Percentiles rank a stretch among this genome's conserved stretches.
Conservation (phyloP, 306 rosid genomes). For the Phaseolus lunatus region DNA sequence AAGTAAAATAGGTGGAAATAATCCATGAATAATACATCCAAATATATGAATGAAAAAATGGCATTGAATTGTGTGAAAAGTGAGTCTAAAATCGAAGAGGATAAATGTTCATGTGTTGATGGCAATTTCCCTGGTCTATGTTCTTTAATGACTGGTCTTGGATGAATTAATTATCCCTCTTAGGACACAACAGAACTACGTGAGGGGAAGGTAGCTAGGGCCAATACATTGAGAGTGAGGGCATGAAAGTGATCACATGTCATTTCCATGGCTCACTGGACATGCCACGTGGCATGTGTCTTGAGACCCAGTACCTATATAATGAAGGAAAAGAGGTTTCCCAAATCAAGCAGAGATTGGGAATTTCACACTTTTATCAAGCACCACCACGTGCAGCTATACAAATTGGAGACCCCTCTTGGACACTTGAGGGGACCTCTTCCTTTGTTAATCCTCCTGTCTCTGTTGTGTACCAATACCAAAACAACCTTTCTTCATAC, state of each 20-base stretch:
- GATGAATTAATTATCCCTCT: slow-evolving; percentile 21
- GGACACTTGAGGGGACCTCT: slow-evolving; percentile 50
- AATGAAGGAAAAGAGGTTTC: slow-evolving; percentile 45
- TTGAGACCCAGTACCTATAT: slow-evolving; percentile 40
- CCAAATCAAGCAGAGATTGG: slow-evolving; percentile 56
- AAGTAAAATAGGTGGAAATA: too few relatives aligned
- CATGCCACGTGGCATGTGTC: slow-evolving; percentile 71
- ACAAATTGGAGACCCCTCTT: slow-evolving; percentile 50
- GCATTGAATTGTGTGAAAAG: too few relatives aligned
- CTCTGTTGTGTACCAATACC: neutral
- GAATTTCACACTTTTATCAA: slow-evolving; percentile 54
- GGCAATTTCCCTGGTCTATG: slow-evolving; percentile 7
- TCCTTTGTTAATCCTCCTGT: neutral
- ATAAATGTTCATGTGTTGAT: too few relatives aligned
- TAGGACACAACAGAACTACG: slow-evolving; percentile 69
- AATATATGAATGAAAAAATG: too few relatives aligned
- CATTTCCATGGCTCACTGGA: slow-evolving; percentile 60
- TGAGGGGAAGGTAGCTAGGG: slow-evolving; percentile 2
- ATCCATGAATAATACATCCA: too few relatives aligned
- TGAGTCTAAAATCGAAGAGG: too few relatives aligned
- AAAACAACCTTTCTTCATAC: too few relatives aligned
- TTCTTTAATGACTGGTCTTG: slow-evolving; percentile 29
- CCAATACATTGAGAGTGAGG: slow-evolving; percentile 18
- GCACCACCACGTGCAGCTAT: slow-evolving; percentile 72
- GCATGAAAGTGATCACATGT: slow-evolving; percentile 73